phyloP scores from a whole-genome alignment of 805 yeast genomes.

The Dipodascopsis uninucleata region DNA sequence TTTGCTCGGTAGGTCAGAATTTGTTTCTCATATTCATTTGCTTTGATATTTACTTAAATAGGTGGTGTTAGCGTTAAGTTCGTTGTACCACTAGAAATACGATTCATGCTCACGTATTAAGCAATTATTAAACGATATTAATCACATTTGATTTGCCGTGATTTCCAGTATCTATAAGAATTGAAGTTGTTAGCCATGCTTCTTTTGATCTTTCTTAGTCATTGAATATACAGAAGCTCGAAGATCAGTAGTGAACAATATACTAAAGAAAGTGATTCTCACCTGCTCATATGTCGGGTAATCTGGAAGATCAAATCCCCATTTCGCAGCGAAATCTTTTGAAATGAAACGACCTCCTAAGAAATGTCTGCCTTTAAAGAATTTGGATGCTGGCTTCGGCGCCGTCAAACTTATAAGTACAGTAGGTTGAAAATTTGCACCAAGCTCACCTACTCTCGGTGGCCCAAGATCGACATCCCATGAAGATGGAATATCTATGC shows the following conservation, averaged over 20 bases:
- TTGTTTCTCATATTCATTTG: no score
- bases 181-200: neutral
- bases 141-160: neutral
- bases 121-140: neutral
- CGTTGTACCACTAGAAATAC: no score
- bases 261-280: conserved; percentile 32
- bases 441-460: conserved; percentile 37
- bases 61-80: no score
- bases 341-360: conserved; percentile 89
- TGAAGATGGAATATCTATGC: conserved; percentile 92
- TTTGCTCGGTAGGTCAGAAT: neutral
- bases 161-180: neutral
- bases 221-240: neutral
- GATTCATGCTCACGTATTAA: no score
- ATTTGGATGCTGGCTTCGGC: conserved; percentile 80
- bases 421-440: conserved; percentile 52
- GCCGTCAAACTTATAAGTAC: conserved; percentile 83
- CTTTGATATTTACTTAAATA: no score
- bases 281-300: conserved; percentile 60
- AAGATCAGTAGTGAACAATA: neutral
- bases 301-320: conserved; percentile 62
- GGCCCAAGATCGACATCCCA: conserved; percentile 97
- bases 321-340: conserved; percentile 60
- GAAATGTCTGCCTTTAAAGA: conserved; percentile 58
- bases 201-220: neutral